Base-by-base conservation (phyloP, 2,329 filamentous ascomycete species). In the Ilyonectria sp. region DNA sequence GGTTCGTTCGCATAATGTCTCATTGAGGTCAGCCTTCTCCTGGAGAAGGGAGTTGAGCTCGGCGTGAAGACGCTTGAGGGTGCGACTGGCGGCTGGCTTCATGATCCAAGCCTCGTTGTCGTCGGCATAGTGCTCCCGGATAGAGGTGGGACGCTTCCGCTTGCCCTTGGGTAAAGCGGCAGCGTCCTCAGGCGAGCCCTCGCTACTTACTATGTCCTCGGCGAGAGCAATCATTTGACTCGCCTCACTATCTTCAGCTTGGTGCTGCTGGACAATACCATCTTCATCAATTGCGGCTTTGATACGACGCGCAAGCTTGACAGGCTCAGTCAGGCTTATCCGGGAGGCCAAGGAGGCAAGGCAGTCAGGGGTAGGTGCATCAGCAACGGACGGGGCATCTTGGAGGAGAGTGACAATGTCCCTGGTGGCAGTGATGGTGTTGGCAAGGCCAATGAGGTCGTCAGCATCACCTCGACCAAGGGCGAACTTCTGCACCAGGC, bases 401-500 rank as follows among this genome's bases (percentile, higher is more conserved):
- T 74, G 67, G 3, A 90, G 82, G 31, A 89, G 79, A 31, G 78
- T 75, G 1, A 88, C 84, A 50, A 97, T 90, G 19, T 91, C 87
- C 62, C 89, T 86, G 5, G 93, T 94, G 6, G 93, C 91, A 58
- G 88, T 82, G 67, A 98, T 93, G 1, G 96, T 97, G 72, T 89
- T 92, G 1, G 94, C 93, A 15, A 99, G 85, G 56, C 90, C 92
- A 49, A 98, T 85, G 43, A 99, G 87, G 79, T 98, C 96, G 77
- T 98, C 95, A 1, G 95, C 88, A 75, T 97, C 93, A n/a, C 95
- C 96, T 69, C 94, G 90, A 11, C 95, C 95, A 9, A 98, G 88
- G 0, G 95, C 93, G 79, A 99, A 98, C 78, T 96, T 98, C 76
- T 98, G 96, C 2, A 97, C 91, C 3, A 99, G 85, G 1, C 96